phyloP scores from a whole-genome alignment of 352 stramenopile genomes.

The Phytophthora melonis region DNA sequence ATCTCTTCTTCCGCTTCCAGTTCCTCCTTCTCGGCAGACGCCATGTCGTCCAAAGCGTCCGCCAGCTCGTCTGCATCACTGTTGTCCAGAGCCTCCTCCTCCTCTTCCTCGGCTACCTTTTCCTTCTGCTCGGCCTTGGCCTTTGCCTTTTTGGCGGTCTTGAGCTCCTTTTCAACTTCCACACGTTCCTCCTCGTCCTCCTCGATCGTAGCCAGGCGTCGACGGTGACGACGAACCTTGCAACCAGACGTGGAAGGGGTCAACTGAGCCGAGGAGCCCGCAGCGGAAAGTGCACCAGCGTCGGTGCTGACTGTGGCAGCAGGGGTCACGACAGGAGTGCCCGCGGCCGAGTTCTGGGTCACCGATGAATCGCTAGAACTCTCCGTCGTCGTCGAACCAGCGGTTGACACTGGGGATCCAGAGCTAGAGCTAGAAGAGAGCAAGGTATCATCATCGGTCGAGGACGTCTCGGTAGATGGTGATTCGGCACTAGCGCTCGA shows the following conservation, averaged over 20 bases:
- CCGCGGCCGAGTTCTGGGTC: slow-evolving; percentile 7
- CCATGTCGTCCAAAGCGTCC: slow-evolving; percentile 24
- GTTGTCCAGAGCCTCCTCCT: slow-evolving; percentile 30
- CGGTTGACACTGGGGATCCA: neutral
- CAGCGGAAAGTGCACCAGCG: slow-evolving; percentile 19
- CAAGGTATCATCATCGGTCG: neutral
- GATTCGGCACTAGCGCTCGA: slow-evolving; percentile 12
- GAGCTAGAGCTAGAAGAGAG: slow-evolving; percentile 17
- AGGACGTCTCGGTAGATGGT: neutral
- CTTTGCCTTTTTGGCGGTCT: slow-evolving; percentile 30
- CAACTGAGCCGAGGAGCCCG: slow-evolving; percentile 18
- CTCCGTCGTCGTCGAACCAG: slow-evolving; percentile 18
- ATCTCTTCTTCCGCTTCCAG: slow-evolving; percentile 35
- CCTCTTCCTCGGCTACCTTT: slow-evolving; percentile 35
- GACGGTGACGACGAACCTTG: slow-evolving; percentile 26
- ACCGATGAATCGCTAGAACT: slow-evolving; percentile 20
- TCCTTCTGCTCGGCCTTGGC: slow-evolving; percentile 30
- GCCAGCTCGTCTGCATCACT: slow-evolving; percentile 33
- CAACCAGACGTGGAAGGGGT: slow-evolving; percentile 33
- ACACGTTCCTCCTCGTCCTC: slow-evolving; percentile 13
- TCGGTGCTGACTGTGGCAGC: slow-evolving; percentile 18
- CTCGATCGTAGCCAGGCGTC: slow-evolving; percentile 24
- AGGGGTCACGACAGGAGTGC: slow-evolving; percentile 10
- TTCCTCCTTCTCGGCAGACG: slow-evolving; percentile 33
- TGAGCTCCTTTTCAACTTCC: slow-evolving; percentile 39